phyloP scores from a whole-genome alignment of 2,329 filamentous ascomycete species.

The Lasiodiplodia hormozganensis region DNA sequence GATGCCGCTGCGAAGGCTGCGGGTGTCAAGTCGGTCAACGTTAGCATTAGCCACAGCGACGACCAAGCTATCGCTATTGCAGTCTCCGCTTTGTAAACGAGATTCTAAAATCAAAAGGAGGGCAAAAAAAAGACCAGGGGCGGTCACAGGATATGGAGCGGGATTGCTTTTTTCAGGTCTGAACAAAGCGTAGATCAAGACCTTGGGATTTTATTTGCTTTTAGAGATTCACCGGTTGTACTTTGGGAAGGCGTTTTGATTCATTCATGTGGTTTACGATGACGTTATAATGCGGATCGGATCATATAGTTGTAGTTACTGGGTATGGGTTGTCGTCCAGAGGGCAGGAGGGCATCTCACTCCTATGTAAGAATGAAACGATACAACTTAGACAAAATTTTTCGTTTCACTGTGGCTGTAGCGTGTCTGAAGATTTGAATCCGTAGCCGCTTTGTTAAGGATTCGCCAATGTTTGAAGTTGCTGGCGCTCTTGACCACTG shows the following conservation, averaged over 20 bases:
- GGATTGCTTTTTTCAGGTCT: constrained; percentile 9
- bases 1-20: constrained; percentile 82
- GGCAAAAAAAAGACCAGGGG: constrained; percentile 11
- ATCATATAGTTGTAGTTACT: neutral
- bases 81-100: constrained; percentile 73
- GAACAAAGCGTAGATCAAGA: constrained; percentile 19
- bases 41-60: constrained; percentile 96
- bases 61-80: constrained; percentile 94
- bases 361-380: constrained; percentile 8
- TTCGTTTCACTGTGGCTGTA: neutral
- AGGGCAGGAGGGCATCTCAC: constrained; percentile 14
- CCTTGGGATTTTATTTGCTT: neutral
- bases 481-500: neutral
- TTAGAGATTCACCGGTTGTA: constrained; percentile 26
- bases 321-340: constrained; percentile 1
- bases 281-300: constrained; percentile 19
- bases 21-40: constrained; percentile 84
- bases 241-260: constrained; percentile 11
- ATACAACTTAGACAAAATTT: neutral
- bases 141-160: constrained; percentile 6
- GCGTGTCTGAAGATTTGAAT: neutral
- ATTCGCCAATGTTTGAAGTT: neutral
- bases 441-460: neutral
- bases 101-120: neutral
- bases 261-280: neutral